Percentiles rank a stretch among this genome's conserved stretches.
These are phyloP conservation scores for Coemansia asiatica DNA, from an alignment of 192 early-diverging fungal genomes.

Conservation along the genomic window DNA sequence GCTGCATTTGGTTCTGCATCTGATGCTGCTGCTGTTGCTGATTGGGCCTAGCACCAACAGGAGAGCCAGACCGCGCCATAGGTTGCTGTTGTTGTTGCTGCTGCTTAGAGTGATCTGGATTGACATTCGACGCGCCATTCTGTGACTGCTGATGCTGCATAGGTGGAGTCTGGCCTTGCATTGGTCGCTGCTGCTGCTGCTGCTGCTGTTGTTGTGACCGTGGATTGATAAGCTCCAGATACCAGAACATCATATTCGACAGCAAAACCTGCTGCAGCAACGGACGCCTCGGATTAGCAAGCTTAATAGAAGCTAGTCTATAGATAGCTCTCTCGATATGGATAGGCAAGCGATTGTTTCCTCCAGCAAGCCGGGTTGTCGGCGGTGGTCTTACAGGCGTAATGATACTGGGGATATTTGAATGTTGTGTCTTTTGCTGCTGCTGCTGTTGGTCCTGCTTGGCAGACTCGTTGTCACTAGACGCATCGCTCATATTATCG, in stretches of 20 bases:
- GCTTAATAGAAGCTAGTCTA: constrained; percentile 69
- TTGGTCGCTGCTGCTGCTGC: constrained; percentile 18
- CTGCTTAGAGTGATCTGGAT: constrained; percentile 1
- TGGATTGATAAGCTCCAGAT: constrained; percentile 69
- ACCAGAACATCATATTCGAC: constrained; percentile 84
- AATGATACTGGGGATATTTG: constrained; percentile 58
- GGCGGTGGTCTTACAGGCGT: constrained; percentile 50
- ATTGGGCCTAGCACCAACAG: background rate
- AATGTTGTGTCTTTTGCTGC: constrained; percentile 15
- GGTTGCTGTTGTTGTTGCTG: constrained; percentile 8
- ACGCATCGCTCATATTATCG: constrained; percentile 20
- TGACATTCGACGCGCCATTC: background rate
- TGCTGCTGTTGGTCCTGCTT: constrained; percentile 8
- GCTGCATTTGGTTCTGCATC: too few relatives aligned
- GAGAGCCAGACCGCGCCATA: background rate
- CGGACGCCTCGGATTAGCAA: constrained; percentile 74
- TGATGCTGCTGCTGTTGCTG: background rate
- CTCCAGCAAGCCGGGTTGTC: constrained; percentile 27
- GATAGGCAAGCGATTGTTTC: constrained; percentile 61
- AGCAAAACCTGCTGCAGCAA: constrained; percentile 72
- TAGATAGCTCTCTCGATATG: constrained; percentile 79
- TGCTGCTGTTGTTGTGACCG: constrained; percentile 39
- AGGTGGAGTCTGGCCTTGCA: background rate
- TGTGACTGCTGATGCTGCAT: constrained; percentile 19
- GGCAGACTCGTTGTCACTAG: constrained; percentile 17